phyloP scores from a whole-genome alignment of 441 rosid genomes.

The Brassica hybrid region DNA sequence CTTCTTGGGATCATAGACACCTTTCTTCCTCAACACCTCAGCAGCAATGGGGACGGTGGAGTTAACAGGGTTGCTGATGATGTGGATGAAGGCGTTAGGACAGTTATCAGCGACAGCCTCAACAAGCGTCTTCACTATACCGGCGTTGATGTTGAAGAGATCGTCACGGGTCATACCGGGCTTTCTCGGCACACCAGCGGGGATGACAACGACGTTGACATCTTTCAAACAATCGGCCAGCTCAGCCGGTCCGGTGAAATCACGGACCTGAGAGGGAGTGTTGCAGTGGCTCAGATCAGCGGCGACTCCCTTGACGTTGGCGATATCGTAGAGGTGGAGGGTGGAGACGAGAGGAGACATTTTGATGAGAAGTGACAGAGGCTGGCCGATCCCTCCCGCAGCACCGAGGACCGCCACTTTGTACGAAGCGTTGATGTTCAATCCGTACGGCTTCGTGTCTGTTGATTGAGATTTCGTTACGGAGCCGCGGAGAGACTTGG shows the following conservation, averaged over 20 bases:
- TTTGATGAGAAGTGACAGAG: slow-evolving; percentile 83
- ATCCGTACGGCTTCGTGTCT: slow-evolving; percentile 47
- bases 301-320: slow-evolving; percentile 96
- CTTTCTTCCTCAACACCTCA: slow-evolving; percentile 86
- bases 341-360: slow-evolving; percentile 92
- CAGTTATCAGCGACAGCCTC: slow-evolving; percentile 95
- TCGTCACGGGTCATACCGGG: slow-evolving; percentile 99
- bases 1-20: slow-evolving; percentile 91
- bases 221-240: slow-evolving; percentile 75
- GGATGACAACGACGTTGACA: slow-evolving; percentile 85
- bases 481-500: slow-evolving; percentile 53
- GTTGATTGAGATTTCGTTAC: slow-evolving; percentile 46
- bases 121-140: slow-evolving; percentile 73
- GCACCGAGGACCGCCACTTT: slow-evolving; percentile 98
- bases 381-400: slow-evolving; percentile 97
- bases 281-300: slow-evolving; percentile 99
- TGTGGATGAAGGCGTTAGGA: slow-evolving; percentile 90
- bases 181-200: slow-evolving; percentile 98
- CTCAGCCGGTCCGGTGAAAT: slow-evolving; percentile 87
- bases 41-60: slow-evolving; percentile 98
- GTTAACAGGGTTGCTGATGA: slow-evolving; percentile 97
- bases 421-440: slow-evolving; percentile 74
- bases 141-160: slow-evolving; percentile 94
- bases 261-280: slow-evolving; percentile 87
- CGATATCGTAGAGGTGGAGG: slow-evolving; percentile 90